These are phyloP conservation scores for Peniophora sp. DNA, from an alignment of 1,284 basidiomycete species.

Conservation along the genomic window DNA sequence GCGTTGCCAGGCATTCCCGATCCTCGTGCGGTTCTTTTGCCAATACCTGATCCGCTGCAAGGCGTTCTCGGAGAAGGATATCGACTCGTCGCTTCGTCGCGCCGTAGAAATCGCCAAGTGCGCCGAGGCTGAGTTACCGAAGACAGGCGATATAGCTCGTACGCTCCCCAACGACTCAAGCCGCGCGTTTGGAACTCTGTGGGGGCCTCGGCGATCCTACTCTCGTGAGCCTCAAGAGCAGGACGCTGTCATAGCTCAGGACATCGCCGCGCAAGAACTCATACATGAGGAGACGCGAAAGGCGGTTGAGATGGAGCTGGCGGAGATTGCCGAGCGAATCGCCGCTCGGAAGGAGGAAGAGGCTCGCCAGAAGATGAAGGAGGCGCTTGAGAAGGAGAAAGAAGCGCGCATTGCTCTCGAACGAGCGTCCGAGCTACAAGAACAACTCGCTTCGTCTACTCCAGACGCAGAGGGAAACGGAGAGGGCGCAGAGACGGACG, in stretches of 20 bases:
- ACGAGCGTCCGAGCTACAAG: background rate
- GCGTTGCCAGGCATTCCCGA: conserved; percentile 34
- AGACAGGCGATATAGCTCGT: conserved; percentile 30
- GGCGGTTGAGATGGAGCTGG: background rate
- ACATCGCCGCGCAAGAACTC: background rate
- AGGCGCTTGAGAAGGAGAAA: background rate
- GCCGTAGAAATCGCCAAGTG: conserved; percentile 39
- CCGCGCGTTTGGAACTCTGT: background rate
- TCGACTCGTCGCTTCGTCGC: conserved; percentile 36
- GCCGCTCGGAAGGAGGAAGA: background rate
- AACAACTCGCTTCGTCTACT: background rate
- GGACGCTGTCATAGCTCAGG: background rate
- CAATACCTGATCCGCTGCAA: conserved; percentile 50
- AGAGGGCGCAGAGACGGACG: background rate
- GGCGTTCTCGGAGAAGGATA: conserved; percentile 36
- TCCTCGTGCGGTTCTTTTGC: conserved; percentile 53
- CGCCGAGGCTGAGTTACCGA: conserved; percentile 50
- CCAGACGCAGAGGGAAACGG: background rate
- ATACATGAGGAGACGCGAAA: background rate
- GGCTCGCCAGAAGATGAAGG: background rate
- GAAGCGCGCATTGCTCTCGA: background rate
- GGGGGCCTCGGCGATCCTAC: background rate
- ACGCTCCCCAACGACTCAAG: background rate
- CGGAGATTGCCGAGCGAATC: background rate
- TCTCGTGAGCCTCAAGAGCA: background rate